Evolutionary conservation across 140 eudicot genomes (phyloP).

Genomic region (Stevia rebaudiana): DNA sequence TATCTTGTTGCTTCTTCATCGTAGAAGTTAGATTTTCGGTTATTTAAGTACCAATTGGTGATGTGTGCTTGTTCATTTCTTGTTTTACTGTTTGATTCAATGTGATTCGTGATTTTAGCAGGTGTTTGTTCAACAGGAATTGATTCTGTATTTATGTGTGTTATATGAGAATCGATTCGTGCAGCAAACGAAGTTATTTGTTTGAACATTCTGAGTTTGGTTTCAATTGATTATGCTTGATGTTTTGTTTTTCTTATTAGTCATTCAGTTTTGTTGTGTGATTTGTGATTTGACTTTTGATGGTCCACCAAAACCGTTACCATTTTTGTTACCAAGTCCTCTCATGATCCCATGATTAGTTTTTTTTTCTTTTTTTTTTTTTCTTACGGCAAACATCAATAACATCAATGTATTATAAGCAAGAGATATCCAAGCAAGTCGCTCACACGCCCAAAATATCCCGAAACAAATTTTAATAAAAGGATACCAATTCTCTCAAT

Average conservation of each 20-base stretch:
- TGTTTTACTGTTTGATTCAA: slow-evolving; percentile 9
- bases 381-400: too few relatives aligned
- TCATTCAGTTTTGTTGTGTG: not conserved
- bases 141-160: slow-evolving; percentile 16
- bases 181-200: not conserved
- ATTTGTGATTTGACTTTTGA: not conserved
- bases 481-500: too few relatives aligned
- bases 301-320: too few relatives aligned
- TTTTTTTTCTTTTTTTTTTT: too few relatives aligned
- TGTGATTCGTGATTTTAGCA: slow-evolving; percentile 10
- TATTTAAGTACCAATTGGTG: not conserved
- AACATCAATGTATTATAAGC: too few relatives aligned
- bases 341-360: too few relatives aligned
- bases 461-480: too few relatives aligned
- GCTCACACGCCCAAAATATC: too few relatives aligned
- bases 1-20: slow-evolving; percentile 23
- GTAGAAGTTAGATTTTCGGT: slow-evolving; percentile 10
- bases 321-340: not conserved
- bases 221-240: not conserved
- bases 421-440: too few relatives aligned
- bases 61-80: slow-evolving; percentile 11
- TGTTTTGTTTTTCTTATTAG: not conserved
- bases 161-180: slow-evolving; percentile 1
- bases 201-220: not conserved
- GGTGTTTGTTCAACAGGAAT: not conserved